Evolutionary conservation across 331 rosid species (phyloP), one percentile per base, ranked within the genome.

Genomic region (Rosa hybrid): DNA sequence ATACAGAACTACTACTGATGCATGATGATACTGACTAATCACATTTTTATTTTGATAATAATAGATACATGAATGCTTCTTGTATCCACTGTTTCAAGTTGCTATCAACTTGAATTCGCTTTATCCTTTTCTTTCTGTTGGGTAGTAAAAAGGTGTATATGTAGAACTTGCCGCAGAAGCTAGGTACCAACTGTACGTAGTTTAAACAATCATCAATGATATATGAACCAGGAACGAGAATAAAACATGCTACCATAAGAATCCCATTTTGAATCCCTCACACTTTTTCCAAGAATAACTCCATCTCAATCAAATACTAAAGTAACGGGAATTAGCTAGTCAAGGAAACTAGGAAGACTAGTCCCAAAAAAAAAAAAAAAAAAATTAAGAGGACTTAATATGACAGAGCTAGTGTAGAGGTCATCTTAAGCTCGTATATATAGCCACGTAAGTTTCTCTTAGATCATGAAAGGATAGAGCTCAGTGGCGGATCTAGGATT

Each of bases 121-220:
- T 76, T 17, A 16, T 23, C 23, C 18, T 8, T 17, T 6, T 25
- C 49, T 76, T 45, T 60, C 50, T 25, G 20, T 48, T 27, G 72
- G 48, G 7, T 68, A 4, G 38, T 17, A 7, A 51, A 63, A 76
- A 46, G 48, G 14, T 12, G 1, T 27, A 27, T 27, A 14, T 11
- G 48, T 49, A 48, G 39, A 77, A 64, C 80, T 77, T 64, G 63
- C 20, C 48, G 10, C 48, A 77, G 16, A 77, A 64, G 73, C n/a
- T 64, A 20, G 30, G 27, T 1, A 38, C 34, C 39, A 23, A 23
- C 38, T 3, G 38, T 34, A 34, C 38, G 38, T 34, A 16, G 48
- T 30, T n/a, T 39, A 1, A 7, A 18, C 49, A 67, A 18, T 18
- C 69, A 64, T 12, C 69, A 27, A 13, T 25, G 42, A 60, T 12